phyloP scores from a whole-genome alignment of 805 yeast genomes.

The Blastobotrys americana region DNA sequence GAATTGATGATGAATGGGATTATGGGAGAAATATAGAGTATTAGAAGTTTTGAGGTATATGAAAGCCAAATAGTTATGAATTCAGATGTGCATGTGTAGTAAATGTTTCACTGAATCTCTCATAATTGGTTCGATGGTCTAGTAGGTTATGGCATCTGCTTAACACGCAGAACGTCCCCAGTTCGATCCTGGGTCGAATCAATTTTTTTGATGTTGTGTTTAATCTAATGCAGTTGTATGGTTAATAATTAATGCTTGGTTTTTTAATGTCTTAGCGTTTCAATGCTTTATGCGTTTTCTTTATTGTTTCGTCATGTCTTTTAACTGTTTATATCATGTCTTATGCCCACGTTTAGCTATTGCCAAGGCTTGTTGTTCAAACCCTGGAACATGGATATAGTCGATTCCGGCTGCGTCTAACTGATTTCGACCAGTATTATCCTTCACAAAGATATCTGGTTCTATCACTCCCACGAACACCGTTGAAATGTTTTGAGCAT shows the following conservation, averaged over 20 bases:
- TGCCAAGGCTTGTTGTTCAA: constrained; percentile 57
- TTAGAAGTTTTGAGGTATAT: no score
- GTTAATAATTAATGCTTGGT: no score
- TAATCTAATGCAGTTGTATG: no score
- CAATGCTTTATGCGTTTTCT: neutral
- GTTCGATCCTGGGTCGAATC: constrained; percentile 99
- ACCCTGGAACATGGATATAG: constrained; percentile 77
- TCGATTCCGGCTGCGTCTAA: constrained; percentile 53
- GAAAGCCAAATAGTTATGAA: no score
- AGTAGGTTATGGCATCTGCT: constrained; percentile 99
- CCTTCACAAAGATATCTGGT: constrained; percentile 80
- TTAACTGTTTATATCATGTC: neutral
- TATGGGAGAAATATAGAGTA: neutral
- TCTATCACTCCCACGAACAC: constrained; percentile 90
- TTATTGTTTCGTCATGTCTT: constrained; percentile 1
- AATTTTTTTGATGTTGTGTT: constrained; percentile 37
- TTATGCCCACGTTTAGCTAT: constrained; percentile 72
- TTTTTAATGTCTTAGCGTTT: neutral
- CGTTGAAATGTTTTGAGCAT: constrained; percentile 46
- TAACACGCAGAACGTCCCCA: constrained; percentile 99
- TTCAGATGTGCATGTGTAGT: no score
- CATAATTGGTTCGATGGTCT: constrained; percentile 96
- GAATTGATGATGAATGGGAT: neutral
- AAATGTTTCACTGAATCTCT: no score
- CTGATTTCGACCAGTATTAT: constrained; percentile 56